Conservation (phyloP, 495 filamentous ascomycete genomes). For the Penicillium nucicola region DNA sequence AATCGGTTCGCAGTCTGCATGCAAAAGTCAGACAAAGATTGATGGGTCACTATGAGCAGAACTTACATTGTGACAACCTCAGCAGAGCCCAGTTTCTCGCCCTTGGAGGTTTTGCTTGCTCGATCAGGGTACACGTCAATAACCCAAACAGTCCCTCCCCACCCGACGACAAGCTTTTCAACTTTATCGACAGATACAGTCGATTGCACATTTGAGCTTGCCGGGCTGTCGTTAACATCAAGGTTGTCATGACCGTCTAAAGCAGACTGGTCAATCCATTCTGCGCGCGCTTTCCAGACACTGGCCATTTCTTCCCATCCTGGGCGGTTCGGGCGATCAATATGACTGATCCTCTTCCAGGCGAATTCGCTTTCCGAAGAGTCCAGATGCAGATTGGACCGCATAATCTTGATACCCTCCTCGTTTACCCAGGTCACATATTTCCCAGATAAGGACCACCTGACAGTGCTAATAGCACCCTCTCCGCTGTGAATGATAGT, state of each 20-base stretch:
- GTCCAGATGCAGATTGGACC: conserved; percentile 79
- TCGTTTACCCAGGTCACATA: conserved; percentile 95
- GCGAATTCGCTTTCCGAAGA: conserved; percentile 72
- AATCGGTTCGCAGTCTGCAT: conserved; percentile 83
- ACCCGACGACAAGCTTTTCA: conserved; percentile 88
- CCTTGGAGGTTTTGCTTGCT: conserved; percentile 65
- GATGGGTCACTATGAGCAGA: not conserved
- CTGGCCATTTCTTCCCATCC: conserved; percentile 92
- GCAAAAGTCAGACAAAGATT: conserved; percentile 5
- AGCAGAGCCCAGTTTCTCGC: conserved; percentile 71
- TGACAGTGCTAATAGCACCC: conserved; percentile 82
- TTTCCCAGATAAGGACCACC: conserved; percentile 88
- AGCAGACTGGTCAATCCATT: conserved; percentile 85
- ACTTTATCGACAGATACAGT: conserved; percentile 32
- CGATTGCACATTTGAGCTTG: conserved; percentile 12
- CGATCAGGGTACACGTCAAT: conserved; percentile 85
- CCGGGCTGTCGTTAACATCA: conserved; percentile 35
- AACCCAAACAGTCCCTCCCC: conserved; percentile 95
- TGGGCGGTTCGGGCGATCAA: conserved; percentile 73
- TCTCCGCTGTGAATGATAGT: conserved; percentile 88
- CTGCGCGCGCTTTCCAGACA: conserved; percentile 85
- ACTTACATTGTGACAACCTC: conserved; percentile 89
- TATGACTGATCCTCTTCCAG: conserved; percentile 95
- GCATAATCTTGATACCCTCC: conserved; percentile 95
- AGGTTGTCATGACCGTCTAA: conserved; percentile 62